These are phyloP conservation scores for Acidomyces sp. DNA, from an alignment of 495 filamentous ascomycete genomes.

Conservation along the genomic window DNA sequence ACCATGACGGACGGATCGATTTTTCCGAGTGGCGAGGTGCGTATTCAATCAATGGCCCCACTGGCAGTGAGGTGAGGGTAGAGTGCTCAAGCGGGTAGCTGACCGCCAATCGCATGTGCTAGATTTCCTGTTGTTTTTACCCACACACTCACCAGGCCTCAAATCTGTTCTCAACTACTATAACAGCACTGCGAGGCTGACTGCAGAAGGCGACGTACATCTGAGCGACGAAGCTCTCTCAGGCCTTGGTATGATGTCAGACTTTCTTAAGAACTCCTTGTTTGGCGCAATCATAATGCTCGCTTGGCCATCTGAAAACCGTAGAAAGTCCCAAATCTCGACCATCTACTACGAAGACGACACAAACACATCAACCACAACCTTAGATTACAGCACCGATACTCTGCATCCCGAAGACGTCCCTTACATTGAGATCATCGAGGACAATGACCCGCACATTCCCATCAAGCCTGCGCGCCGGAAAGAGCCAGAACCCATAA, in stretches of 20 bases:
- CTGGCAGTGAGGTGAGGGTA: too few relatives aligned
- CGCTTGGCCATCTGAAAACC: background rate
- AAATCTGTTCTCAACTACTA: conserved; percentile 84
- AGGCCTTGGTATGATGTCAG: conserved; percentile 80
- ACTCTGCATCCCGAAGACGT: background rate
- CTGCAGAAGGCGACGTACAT: conserved; percentile 85
- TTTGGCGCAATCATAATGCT: conserved; percentile 51
- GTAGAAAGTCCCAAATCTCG: background rate
- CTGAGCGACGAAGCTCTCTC: conserved; percentile 78
- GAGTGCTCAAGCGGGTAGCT: too few relatives aligned
- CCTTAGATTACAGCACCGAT: background rate
- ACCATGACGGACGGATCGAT: conserved; percentile 75
- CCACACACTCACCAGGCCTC: conserved; percentile 58
- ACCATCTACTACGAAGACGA: background rate
- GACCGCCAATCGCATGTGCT: too few relatives aligned
- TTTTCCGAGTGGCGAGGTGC: conserved; percentile 78
- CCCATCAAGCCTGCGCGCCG: conserved; percentile 17
- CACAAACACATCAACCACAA: background rate
- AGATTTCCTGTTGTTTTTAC: conserved; percentile 91
- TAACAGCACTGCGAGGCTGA: conserved; percentile 76
- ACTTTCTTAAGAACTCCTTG: conserved; percentile 56
- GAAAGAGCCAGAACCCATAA: conserved; percentile 12
- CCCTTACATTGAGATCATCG: background rate
- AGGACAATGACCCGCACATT: conserved; percentile 24
- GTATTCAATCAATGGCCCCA: too few relatives aligned